Conservation (phyloP, 2,329 filamentous ascomycete species). For the Sporothrix luriei region DNA sequence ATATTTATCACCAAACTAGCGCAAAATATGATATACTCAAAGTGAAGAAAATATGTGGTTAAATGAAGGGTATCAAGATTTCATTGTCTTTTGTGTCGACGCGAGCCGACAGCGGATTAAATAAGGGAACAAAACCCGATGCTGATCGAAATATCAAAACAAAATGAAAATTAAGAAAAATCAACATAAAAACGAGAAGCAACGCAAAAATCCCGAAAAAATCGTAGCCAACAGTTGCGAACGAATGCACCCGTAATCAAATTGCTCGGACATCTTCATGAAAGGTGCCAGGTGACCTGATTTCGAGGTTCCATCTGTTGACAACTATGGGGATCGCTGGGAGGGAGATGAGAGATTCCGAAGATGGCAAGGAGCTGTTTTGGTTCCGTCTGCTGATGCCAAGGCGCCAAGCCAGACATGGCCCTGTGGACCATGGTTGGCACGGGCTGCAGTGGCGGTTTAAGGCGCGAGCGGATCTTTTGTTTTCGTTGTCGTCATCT, state of each 20-base stretch:
- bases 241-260: neutral
- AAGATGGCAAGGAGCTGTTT: neutral
- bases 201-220: neutral
- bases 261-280: neutral
- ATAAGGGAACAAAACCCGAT: slow-evolving; percentile 21
- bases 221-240: neutral
- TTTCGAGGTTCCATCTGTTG: neutral
- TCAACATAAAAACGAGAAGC: neutral
- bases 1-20: neutral
- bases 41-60: neutral
- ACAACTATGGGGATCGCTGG: slow-evolving; percentile 10
- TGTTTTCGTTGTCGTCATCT: slow-evolving; percentile 3
- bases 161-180: slow-evolving; percentile 6
- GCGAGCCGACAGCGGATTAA: slow-evolving; percentile 23
- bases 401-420: slow-evolving; percentile 17
- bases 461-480: neutral
- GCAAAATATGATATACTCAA: neutral
- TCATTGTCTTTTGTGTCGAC: slow-evolving; percentile 18
- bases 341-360: neutral
- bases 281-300: neutral
- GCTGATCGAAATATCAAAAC: neutral
- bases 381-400: neutral
- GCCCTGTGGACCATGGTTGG: neutral
- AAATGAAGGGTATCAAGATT: slow-evolving; percentile 19
- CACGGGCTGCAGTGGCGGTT: neutral